phyloP scores from a whole-genome alignment of 176 grass and related monocot genomes.

The Ensete glaucum region DNA sequence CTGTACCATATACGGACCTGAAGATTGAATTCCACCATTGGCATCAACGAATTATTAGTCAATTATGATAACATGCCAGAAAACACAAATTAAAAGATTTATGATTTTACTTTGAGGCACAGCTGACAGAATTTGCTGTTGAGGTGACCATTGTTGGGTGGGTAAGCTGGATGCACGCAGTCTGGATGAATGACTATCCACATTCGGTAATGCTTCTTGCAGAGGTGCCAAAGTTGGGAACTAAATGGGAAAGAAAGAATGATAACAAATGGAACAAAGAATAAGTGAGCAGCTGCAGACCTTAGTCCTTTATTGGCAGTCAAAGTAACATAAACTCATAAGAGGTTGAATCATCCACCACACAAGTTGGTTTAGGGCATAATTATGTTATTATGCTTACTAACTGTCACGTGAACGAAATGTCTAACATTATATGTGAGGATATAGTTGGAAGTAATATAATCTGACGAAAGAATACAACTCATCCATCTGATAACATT shows the following conservation, averaged over 20 bases:
- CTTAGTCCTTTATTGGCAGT: not conserved
- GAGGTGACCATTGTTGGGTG: slow-evolving; percentile 22
- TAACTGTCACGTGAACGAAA: not conserved
- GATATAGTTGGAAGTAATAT: too few species aligned
- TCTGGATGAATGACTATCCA: slow-evolving; percentile 13
- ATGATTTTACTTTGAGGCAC: slow-evolving; percentile 28
- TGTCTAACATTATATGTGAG: too few species aligned
- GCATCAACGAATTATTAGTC: slow-evolving; percentile 1
- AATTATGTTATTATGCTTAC: not conserved
- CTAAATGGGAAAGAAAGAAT: slow-evolving; percentile 14
- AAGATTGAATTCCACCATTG: slow-evolving; percentile 10
- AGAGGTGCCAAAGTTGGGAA: slow-evolving; percentile 47
- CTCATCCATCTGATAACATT: too few species aligned
- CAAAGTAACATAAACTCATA: not conserved
- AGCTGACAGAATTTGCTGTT: slow-evolving; percentile 21
- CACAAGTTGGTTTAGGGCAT: not conserved
- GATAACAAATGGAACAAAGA: slow-evolving; percentile 7
- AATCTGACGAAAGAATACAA: too few species aligned
- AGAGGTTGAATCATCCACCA: not conserved
- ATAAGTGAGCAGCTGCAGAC: not conserved
- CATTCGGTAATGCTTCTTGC: slow-evolving; percentile 50
- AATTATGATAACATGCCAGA: not conserved
- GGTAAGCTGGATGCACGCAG: slow-evolving; percentile 20
- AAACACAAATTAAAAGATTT: slow-evolving; percentile 11
- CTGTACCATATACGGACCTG: slow-evolving; percentile 35